Conservation (phyloP, 371 early-diverging fungal genomes). For the Mucor ambiguus region DNA sequence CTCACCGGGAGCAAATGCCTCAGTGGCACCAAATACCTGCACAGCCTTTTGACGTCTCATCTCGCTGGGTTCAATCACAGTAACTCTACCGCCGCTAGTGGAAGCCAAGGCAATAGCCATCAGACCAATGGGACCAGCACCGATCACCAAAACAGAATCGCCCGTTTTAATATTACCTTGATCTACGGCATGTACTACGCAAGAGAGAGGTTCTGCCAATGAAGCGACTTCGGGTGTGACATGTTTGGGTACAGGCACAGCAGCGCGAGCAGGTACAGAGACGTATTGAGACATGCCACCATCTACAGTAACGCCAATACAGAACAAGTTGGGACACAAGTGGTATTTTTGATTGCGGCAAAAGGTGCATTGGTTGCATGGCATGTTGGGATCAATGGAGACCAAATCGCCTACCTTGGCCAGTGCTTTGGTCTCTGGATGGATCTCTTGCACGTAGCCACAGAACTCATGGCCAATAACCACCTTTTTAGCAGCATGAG, state of each 20-base stretch:
- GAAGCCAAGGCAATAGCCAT: slow-evolving; percentile 50
- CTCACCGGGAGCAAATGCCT: slow-evolving; percentile 34
- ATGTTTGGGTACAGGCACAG: slow-evolving; percentile 37
- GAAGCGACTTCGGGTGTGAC: slow-evolving; percentile 53
- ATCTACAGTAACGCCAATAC: slow-evolving; percentile 55
- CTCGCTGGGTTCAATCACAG: slow-evolving; percentile 51
- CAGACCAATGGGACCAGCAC: slow-evolving; percentile 61
- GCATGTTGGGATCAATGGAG: slow-evolving; percentile 57
- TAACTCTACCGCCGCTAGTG: slow-evolving; percentile 48
- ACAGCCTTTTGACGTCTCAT: slow-evolving; percentile 45
- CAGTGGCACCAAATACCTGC: slow-evolving; percentile 43
- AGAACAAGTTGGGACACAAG: slow-evolving; percentile 46
- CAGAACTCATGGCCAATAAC: slow-evolving; percentile 62
- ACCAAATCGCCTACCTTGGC: slow-evolving; percentile 48
- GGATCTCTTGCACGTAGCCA: slow-evolving; percentile 53
- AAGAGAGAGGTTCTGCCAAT: slow-evolving; percentile 61
- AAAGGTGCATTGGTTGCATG: slow-evolving; percentile 54
- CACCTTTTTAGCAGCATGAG: slow-evolving; percentile 53
- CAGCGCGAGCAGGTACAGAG: slow-evolving; percentile 47
- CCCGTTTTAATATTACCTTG: slow-evolving; percentile 51
- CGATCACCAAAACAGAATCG: slow-evolving; percentile 49
- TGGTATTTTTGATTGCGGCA: slow-evolving; percentile 58
- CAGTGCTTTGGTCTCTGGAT: slow-evolving; percentile 31
- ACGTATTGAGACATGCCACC: slow-evolving; percentile 65
- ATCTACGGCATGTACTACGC: slow-evolving; percentile 61